These are phyloP conservation scores for Trichoderma hamatum DNA, from an alignment of 2,329 filamentous ascomycete species.

Conservation along the genomic window DNA sequence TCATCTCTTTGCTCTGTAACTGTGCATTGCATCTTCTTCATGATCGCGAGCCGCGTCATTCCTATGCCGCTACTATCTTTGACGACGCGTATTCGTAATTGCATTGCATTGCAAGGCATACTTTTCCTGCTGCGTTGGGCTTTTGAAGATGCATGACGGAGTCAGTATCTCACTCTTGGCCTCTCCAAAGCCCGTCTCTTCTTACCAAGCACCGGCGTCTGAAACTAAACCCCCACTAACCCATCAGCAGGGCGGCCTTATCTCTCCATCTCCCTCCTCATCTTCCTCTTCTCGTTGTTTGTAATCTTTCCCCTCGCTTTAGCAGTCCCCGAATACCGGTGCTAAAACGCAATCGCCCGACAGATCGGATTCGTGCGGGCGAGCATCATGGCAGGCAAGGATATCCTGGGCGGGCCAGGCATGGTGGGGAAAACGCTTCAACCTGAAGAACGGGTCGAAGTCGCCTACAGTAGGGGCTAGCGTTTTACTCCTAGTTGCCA, in stretches of 20 bases:
- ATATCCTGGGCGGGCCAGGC: slow-evolving; percentile 7
- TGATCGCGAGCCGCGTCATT: not conserved
- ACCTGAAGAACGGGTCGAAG: slow-evolving; percentile 23
- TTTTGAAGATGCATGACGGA: not conserved
- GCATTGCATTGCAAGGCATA: not conserved
- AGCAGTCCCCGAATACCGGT: slow-evolving; percentile 9
- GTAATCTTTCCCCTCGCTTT: slow-evolving; percentile 1
- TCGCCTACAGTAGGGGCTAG: slow-evolving; percentile 25
- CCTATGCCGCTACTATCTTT: not conserved
- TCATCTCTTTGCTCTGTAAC: not conserved
- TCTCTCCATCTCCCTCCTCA: slow-evolving; percentile 1
- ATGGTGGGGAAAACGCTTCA: slow-evolving; percentile 25
- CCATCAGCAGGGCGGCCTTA: slow-evolving; percentile 20
- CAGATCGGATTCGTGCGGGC: slow-evolving; percentile 27
- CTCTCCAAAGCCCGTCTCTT: not conserved
- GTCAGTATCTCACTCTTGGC: not conserved
- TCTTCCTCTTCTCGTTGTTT: not conserved
- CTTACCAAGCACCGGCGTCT: not conserved
- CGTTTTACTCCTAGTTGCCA: slow-evolving; percentile 26
- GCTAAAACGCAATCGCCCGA: slow-evolving; percentile 27
- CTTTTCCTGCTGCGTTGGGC: not conserved
- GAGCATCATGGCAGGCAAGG: slow-evolving; percentile 28
- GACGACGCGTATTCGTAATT: not conserved
- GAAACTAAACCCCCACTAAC: slow-evolving; percentile 16
- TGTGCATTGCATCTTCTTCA: not conserved